Percentiles rank a stretch among this genome's conserved stretches.
These are phyloP conservation scores for Citrus hindsii DNA, from an alignment of 345 rosid species.

Conservation along the genomic window DNA sequence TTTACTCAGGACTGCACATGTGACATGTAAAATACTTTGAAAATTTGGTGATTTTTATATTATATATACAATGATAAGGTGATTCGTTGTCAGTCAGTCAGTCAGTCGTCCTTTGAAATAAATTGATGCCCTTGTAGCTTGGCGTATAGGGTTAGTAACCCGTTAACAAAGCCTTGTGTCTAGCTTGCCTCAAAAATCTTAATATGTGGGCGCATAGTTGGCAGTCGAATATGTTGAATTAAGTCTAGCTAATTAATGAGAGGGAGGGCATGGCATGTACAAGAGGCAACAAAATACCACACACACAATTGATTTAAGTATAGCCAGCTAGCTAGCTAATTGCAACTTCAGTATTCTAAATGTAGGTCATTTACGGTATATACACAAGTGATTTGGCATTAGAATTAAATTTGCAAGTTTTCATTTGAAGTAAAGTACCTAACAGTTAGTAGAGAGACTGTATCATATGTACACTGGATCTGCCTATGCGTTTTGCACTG, in stretches of 20 bases:
- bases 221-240: not conserved
- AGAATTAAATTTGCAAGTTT: not conserved
- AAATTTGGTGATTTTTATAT: too few relatives aligned
- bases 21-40: too few relatives aligned
- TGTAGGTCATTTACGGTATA: not conserved
- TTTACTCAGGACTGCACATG: too few relatives aligned
- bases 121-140: not conserved
- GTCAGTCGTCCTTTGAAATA: not conserved
- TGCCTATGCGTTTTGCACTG: too few relatives aligned
- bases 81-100: not conserved
- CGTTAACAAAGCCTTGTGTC: not conserved
- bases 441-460: not conserved
- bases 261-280: not conserved
- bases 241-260: not conserved
- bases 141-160: not conserved
- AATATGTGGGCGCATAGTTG: conserved; percentile 14
- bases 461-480: too few relatives aligned
- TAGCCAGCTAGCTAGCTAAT: not conserved
- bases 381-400: not conserved
- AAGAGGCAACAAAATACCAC: not conserved
- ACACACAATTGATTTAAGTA: not conserved
- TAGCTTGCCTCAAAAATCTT: not conserved
- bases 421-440: not conserved
- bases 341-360: not conserved
- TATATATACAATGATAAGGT: too few relatives aligned